Evolutionary conservation across 306 rosid species (phyloP), one percentile per base, ranked within the genome.

Genomic region (Fragaria iinumae): DNA sequence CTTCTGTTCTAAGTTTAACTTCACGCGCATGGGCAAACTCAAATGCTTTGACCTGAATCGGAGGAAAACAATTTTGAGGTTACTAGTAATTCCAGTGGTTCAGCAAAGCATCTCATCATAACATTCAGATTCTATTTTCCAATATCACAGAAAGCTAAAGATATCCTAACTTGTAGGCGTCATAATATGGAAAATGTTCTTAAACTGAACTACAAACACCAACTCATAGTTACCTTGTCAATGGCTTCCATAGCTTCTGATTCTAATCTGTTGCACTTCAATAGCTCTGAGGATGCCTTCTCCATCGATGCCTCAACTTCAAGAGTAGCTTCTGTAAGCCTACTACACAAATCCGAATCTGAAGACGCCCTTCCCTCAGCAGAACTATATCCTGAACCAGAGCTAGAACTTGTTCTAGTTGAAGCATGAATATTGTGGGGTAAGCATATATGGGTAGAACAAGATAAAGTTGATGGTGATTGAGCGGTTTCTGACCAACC

Each of bases 191-290:
- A 11, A 57, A 56, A 73, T 17, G 47, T 65, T 39, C 44, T 73
- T 32, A 73, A 67, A n/a, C 45, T 5, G 16, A 29, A 75, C 74
- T n/a, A 71, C 45, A 25, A 25, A 13, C 59, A 76, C 38, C 38
- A 69, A 82, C 16, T 64, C 64, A 76, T 73, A 57, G 71, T 74
- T 82, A 91, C 98, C 93, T 90, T 90, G 65, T 76, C 76, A 45
- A 91, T 83, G 77, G 89, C 87, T 65, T 85, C 88, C 52, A 77
- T 65, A 50, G 97, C 96, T 76, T 87, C 82, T 10, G 59, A 77
- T 86, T 90, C 97, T 84, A 87, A 81, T 79, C 78, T 80, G 79
- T 74, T 80, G 76, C 89, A 52, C 76, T 77, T 89, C 2, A 70
- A 56, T 59, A 83, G 70, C 83, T 82, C 88, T 4, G 76, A 73